These are phyloP conservation scores for Polytrichum formosum DNA, from an alignment of 225 moss, liverwort and hornwort species.

Conservation along the genomic window DNA sequence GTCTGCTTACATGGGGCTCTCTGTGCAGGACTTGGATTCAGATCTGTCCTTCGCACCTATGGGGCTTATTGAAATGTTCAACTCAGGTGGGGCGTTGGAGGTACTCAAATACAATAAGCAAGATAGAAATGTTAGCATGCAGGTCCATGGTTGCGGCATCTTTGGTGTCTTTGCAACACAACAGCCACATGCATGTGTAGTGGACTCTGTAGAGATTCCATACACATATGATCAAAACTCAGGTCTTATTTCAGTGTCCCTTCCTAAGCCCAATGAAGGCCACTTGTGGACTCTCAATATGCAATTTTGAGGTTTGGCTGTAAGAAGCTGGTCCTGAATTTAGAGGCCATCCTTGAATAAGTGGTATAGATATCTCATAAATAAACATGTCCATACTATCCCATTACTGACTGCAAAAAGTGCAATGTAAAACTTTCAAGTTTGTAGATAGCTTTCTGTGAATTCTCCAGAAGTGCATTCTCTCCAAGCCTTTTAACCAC, in stretches of 20 bases:
- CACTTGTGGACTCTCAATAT: conserved; percentile 54
- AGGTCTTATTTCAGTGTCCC: conserved; percentile 52
- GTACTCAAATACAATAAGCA: conserved; percentile 44
- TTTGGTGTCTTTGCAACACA: conserved; percentile 75
- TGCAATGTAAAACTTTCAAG: too few relatives aligned
- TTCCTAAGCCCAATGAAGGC: conserved; percentile 42
- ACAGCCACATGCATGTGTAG: conserved; percentile 44
- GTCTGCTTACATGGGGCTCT: not conserved
- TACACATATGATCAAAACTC: conserved; percentile 46
- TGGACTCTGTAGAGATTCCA: conserved; percentile 16
- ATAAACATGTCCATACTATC: too few relatives aligned
- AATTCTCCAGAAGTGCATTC: too few relatives aligned
- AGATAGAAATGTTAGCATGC: conserved; percentile 54
- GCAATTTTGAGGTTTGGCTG: conserved; percentile 28
- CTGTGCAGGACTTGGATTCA: conserved; percentile 55
- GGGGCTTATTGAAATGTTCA: conserved; percentile 88
- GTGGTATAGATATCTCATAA: too few relatives aligned
- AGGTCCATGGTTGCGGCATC: conserved; percentile 62
- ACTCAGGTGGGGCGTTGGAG: conserved; percentile 77
- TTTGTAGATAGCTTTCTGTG: too few relatives aligned
- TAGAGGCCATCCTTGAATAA: too few relatives aligned
- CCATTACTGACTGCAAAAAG: too few relatives aligned
- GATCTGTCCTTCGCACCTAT: conserved; percentile 69
- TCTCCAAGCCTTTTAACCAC: too few relatives aligned
- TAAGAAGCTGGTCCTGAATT: not conserved